Base-by-base conservation (phyloP, 1,284 basidiomycete species). In the Pseudozyma hubeiensis region DNA sequence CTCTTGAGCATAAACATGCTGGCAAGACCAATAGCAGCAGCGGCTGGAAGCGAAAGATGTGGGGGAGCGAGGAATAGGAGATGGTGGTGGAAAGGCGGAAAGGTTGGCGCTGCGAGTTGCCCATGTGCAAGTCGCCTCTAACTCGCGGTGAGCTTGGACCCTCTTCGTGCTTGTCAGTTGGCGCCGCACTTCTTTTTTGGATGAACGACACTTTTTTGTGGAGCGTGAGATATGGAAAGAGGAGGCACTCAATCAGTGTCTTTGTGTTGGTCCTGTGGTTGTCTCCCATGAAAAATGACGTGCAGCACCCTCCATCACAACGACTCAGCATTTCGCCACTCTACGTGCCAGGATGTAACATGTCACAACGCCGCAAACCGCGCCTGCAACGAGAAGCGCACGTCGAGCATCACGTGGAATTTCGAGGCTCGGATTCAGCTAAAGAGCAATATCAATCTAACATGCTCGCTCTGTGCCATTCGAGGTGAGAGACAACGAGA, bases 1-100 rank as follows among this genome's bases (percentile, higher is more conserved):
- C 90, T 94, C 86, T 90, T 91, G 86, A 92, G 89, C 85, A 92
- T 88, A 84, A 91, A 91, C 91, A 91, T 92, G 78, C 83, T 86
- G 10, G 33, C 29, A 10, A 41, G n/a, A 17, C 29, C 19, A n/a
- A 14, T 2, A 45, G 24, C 35, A 19, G 46, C 16, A 14, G 45
- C 35, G 9, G 7, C 41, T 17, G 31, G 35, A 9, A n/a, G n/a
- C n/a, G 34, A 16, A 7, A 7, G 10, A 41, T 16, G 7, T 14
- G 16, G 3, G 10, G 11, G 16, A n/a, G 13, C 11, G 45, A 29
- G 58, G 30, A 52, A 33, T 41, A 35, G 47, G 52, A 59, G 60
- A 50, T 58, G 60, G 52, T 63, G 40, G 64, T 61, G 44, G 66
- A 35, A 19, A 35, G 41, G 47, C 17, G 50, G 55, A 46, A 56